Conservation (phyloP, 2,329 filamentous ascomycete genomes). For the Aureobasidium vineae region DNA sequence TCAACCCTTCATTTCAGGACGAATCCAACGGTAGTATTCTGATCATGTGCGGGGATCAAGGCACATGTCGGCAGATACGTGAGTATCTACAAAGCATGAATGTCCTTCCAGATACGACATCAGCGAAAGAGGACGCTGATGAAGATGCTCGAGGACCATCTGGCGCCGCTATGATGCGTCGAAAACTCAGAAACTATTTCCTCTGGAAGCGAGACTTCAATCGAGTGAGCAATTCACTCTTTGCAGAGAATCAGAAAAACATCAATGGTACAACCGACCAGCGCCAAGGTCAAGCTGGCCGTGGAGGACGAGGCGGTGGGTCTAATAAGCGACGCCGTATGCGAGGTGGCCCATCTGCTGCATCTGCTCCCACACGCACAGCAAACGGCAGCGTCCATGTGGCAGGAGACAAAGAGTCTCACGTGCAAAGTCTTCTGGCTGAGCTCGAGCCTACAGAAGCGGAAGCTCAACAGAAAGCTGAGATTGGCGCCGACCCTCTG, state of each 20-base stretch:
- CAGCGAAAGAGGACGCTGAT: slow-evolving; percentile 45
- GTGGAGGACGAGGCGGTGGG: slow-evolving; percentile 61
- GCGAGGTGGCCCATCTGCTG: slow-evolving; percentile 69
- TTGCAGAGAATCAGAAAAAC: slow-evolving; percentile 75
- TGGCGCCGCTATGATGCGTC: slow-evolving; percentile 83
- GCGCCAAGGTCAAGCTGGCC: slow-evolving; percentile 43
- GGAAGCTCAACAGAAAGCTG: slow-evolving; percentile 67
- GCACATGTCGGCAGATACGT: slow-evolving; percentile 80
- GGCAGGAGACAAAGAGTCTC: slow-evolving; percentile 76
- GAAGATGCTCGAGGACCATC: slow-evolving; percentile 55
- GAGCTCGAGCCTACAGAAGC: slow-evolving; percentile 78
- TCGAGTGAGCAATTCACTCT: slow-evolving; percentile 75
- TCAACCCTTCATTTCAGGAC: slow-evolving; percentile 72
- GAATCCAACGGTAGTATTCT: slow-evolving; percentile 89
- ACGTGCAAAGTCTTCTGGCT: slow-evolving; percentile 78
- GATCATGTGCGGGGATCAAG: slow-evolving; percentile 90
- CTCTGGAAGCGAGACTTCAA: slow-evolving; percentile 89
- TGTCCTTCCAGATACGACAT: slow-evolving; percentile 53
- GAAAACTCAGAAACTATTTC: slow-evolving; percentile 81
- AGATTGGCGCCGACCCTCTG: slow-evolving; percentile 73
- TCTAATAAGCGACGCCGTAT: slow-evolving; percentile 83
- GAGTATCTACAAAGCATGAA: slow-evolving; percentile 94
- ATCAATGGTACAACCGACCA: slow-evolving; percentile 65
- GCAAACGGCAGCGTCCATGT: slow-evolving; percentile 72
- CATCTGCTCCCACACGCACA: slow-evolving; percentile 59